These are phyloP conservation scores for Pichia terricola DNA, from an alignment of 1,139 yeast genomes.

Conservation along the genomic window DNA sequence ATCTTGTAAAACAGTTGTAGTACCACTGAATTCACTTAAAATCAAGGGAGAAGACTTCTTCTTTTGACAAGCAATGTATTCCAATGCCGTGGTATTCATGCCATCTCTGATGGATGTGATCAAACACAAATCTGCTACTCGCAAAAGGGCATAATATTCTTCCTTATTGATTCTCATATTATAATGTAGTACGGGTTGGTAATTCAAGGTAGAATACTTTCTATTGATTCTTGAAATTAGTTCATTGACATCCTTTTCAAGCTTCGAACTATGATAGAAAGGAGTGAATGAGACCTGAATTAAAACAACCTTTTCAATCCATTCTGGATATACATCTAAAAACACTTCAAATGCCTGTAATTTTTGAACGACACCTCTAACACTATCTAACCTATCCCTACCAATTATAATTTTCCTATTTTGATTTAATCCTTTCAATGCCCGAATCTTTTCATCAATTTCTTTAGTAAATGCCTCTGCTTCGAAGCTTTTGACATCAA, in stretches of 20 bases:
- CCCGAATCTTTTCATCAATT: constrained; percentile 33
- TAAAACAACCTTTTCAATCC: constrained; percentile 79
- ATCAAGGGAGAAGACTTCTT: constrained; percentile 65
- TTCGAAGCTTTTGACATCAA: constrained; percentile 59
- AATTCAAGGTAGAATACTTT: constrained; percentile 69
- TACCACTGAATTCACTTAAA: constrained; percentile 88
- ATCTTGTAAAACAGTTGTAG: constrained; percentile 69
- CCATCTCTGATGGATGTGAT: constrained; percentile 93
- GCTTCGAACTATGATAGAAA: constrained; percentile 42
- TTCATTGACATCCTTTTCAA: constrained; percentile 72
- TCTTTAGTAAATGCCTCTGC: constrained; percentile 39
- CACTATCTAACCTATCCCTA: constrained; percentile 71
- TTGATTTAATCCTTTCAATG: constrained; percentile 57
- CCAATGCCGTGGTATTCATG: constrained; percentile 91
- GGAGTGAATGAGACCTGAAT: constrained; percentile 89
- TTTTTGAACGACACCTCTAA: constrained; percentile 76
- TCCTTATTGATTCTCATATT: constrained; percentile 83
- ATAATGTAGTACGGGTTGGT: constrained; percentile 81
- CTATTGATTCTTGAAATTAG: constrained; percentile 73
- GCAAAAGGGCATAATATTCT: constrained; percentile 78
- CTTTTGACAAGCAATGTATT: constrained; percentile 83
- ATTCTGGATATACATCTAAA: constrained; percentile 81
- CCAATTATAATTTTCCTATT: constrained; percentile 75
- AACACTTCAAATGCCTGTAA: constrained; percentile 75
- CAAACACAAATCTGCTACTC: constrained; percentile 84